Evolutionary conservation across 164 flowering plant species (phyloP).

Genomic region (Berberis vulgaris): DNA sequence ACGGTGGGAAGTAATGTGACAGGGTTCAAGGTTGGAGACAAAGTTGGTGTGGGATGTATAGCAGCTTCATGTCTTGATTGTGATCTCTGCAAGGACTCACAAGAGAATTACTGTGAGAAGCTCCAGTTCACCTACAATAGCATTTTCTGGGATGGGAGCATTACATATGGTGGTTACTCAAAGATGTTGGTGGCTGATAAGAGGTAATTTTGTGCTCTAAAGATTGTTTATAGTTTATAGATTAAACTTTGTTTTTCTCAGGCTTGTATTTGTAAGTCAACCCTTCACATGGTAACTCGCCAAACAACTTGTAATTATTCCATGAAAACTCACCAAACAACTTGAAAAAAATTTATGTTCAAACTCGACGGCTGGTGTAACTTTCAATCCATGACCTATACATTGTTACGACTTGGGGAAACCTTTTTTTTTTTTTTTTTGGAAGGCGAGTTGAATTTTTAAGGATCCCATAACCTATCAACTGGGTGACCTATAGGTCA

Average conservation of each 20-base stretch:
- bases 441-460: too few species aligned
- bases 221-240: background rate
- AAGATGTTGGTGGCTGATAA: conserved; percentile 52
- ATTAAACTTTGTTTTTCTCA: background rate
- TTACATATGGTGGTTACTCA: conserved; percentile 85
- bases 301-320: too few species aligned
- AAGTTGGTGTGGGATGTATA: conserved; percentile 60
- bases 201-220: conserved; percentile 21
- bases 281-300: too few species aligned
- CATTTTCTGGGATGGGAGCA: conserved; percentile 73
- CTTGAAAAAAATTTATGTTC: too few species aligned
- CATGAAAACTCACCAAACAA: too few species aligned
- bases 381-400: too few species aligned
- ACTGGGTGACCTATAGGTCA: too few species aligned
- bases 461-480: too few species aligned
- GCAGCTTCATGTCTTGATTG: conserved; percentile 53
- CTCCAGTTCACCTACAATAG: conserved; percentile 47
- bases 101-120: conserved; percentile 59
- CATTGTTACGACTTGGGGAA: too few species aligned
- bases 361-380: too few species aligned
- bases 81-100: conserved; percentile 36
- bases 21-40: conserved; percentile 50
- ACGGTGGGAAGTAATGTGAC: conserved; percentile 47
- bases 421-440: too few species aligned
- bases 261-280: too few species aligned